Base-by-base conservation (phyloP, 2,329 filamentous ascomycete genomes). In the Xylaria sp. region DNA sequence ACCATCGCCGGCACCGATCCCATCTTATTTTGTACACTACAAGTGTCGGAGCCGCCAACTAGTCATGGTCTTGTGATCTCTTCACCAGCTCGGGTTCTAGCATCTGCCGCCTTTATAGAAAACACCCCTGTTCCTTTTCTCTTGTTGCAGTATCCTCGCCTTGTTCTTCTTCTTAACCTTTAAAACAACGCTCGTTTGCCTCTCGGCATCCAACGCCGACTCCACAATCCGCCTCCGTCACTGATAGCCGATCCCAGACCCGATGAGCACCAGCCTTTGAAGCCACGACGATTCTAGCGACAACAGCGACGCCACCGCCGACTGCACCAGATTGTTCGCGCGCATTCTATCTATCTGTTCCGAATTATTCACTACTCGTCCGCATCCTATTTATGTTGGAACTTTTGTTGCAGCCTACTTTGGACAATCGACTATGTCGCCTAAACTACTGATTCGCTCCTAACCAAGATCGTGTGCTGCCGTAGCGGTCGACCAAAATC, bases 341-440 rank as follows among this genome's bases (percentile, higher is more conserved):
- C 49, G 33, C 49, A 61, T 53, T 52, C n/a, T 43, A 47, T 58
- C 57, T 50, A 46, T 61, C 45, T 62, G 61, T 49, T n/a, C 23
- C 50, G 21, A 60, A 21, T 57, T 35, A 37, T 17, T 46, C 57
- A 35, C 50, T 9, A 31, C n/a, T 31, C 28, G 9, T 31, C 42
- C 43, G 50, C 57, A 9, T 25, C 46, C 21, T 31, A 37, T 51
- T 67, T 70, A 72, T 72, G 71, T 69, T 68, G 57, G 58, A 46
- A 55, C 57, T 67, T n/a, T n/a, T 60, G 62, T 67, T 60, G 60
- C 17, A 62, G 19, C 66, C 28, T 46, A 51, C 59, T 46, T n/a
- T 54, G 35, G 56, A 66, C 66, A 64, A 55, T 61, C 64, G 65
- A 71, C 70, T 73, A 75, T 75, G 73, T 69, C 70, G 71, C 65